Percentiles rank a stretch among this genome's conserved stretches.
phyloP scores from a whole-genome alignment of 345 rosid genomes.

The Pelargonium nanum region DNA sequence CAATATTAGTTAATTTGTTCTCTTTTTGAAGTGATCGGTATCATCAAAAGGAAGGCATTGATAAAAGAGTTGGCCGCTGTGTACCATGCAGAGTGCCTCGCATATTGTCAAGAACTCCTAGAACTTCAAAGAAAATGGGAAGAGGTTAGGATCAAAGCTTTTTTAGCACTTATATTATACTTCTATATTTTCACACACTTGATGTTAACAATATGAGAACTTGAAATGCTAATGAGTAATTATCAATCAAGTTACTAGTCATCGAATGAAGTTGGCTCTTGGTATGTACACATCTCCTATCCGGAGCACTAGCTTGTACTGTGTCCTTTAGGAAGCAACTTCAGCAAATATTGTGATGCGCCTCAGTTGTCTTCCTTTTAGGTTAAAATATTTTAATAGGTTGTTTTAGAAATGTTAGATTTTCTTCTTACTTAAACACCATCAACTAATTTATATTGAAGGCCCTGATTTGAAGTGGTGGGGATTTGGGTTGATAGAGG shows the following conservation, averaged over 20 bases:
- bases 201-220: not conserved
- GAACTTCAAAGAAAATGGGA: slow-evolving; percentile 68
- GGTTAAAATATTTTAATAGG: too few species aligned
- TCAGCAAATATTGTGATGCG: too few species aligned
- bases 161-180: slow-evolving; percentile 1
- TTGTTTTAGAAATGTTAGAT: not conserved
- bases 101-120: slow-evolving; percentile 68
- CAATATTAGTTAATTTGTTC: too few species aligned
- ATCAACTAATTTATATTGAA: not conserved
- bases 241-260: not conserved
- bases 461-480: not conserved
- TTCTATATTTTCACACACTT: not conserved
- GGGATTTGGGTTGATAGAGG: not conserved
- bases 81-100: slow-evolving; percentile 73
- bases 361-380: too few species aligned
- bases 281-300: too few species aligned
- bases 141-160: slow-evolving; percentile 39
- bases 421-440: not conserved
- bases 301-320: too few species aligned
- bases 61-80: slow-evolving; percentile 82
- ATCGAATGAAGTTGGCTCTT: not conserved
- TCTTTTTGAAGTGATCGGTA: slow-evolving; percentile 63
- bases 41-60: slow-evolving; percentile 88
- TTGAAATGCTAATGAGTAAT: not conserved
- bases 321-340: too few species aligned